phyloP scores from a whole-genome alignment of 768 basidiomycete species.

The Calvatia gigantea region DNA sequence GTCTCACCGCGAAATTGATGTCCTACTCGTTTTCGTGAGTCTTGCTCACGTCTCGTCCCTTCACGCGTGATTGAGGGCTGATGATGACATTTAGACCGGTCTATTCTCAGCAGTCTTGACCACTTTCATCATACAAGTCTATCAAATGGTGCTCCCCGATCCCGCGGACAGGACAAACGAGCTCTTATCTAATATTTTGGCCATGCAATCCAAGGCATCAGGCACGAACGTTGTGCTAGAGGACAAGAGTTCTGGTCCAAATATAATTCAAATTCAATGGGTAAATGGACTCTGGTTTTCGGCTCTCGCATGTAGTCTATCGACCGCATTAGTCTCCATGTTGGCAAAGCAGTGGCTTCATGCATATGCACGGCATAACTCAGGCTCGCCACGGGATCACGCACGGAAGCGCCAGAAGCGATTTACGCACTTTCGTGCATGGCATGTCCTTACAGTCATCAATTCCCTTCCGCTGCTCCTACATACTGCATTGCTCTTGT shows the following conservation, averaged over 20 bases:
- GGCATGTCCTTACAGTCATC: slow-evolving; percentile 38
- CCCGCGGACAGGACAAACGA: slow-evolving; percentile 31
- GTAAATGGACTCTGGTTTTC: slow-evolving; percentile 47
- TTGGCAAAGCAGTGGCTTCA: slow-evolving; percentile 45
- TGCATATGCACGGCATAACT: slow-evolving; percentile 26
- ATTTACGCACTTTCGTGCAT: slow-evolving; percentile 30
- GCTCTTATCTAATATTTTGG: slow-evolving; percentile 28
- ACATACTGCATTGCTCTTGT: slow-evolving; percentile 36
- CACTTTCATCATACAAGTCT: slow-evolving; percentile 41
- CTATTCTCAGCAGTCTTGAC: slow-evolving; percentile 42
- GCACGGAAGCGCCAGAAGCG: slow-evolving; percentile 35
- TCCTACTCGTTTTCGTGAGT: slow-evolving; percentile 42
- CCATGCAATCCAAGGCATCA: slow-evolving; percentile 17
- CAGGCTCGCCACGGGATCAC: slow-evolving; percentile 34
- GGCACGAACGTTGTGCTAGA: neutral
- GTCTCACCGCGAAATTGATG: slow-evolving; percentile 40
- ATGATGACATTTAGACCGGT: slow-evolving; percentile 28
- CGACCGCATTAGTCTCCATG: slow-evolving; percentile 41
- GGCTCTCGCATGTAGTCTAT: slow-evolving; percentile 37
- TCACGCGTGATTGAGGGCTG: neutral
- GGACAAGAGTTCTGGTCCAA: slow-evolving; percentile 11
- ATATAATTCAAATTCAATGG: slow-evolving; percentile 26
- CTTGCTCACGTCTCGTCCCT: neutral
- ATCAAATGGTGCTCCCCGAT: slow-evolving; percentile 32
- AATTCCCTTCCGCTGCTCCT: slow-evolving; percentile 36